Evolutionary conservation across 2,329 filamentous ascomycete genomes (phyloP), one percentile per base, ranked within the genome.

Genomic region (Aureobasidium pullulans): DNA sequence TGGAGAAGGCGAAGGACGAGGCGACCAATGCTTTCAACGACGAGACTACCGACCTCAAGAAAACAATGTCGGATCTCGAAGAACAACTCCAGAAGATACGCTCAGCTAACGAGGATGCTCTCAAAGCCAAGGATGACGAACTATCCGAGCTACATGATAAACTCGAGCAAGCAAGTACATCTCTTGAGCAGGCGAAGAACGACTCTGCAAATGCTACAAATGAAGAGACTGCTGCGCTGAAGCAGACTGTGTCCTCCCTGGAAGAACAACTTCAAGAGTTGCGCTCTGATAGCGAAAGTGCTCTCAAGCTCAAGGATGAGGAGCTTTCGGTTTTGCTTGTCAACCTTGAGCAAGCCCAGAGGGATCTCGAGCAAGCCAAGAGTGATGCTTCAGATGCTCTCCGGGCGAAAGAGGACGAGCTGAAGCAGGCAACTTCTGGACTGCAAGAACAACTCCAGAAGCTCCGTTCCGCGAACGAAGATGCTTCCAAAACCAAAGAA

Each of bases 101-200:
- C 13, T 47, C 40, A 9, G 42, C 50, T 44, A 44, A 32, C 10
- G 57, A 59, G 36, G 29, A 1, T 15, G 37, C n/a, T 28, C 16
- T 47, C n/a, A 59, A 59, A 23, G 19, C 29, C 19, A 62, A 57
- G 15, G 59, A 59, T 32, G 48, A 36, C 11, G 60, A 61, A 47
- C 56, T 63, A 4, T 57, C 42, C 46, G 61, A 48, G 31, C 15
- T 62, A 4, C 52, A 34, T 9, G 31, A 16, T 15, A 46, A 50
- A 7, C 46, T 57, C 6, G 44, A 60, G 6, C 19, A 53, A 36
- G 50, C 57, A 10, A 48, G 50, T 6, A 37, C 15, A 42, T 11
- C 48, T 49, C 54, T 57, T 9, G 54, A 57, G 42, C 32, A 59
- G 16, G 36, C 28, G 11, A 49, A 49, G 37, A 50, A 13, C 13